A percentile compares a stretch with the other conserved stretches of the same genome.
Evolutionary conservation across 2,329 filamentous ascomycete genomes (phyloP).

Genomic region (Neopestalotiopsis clavispora): DNA sequence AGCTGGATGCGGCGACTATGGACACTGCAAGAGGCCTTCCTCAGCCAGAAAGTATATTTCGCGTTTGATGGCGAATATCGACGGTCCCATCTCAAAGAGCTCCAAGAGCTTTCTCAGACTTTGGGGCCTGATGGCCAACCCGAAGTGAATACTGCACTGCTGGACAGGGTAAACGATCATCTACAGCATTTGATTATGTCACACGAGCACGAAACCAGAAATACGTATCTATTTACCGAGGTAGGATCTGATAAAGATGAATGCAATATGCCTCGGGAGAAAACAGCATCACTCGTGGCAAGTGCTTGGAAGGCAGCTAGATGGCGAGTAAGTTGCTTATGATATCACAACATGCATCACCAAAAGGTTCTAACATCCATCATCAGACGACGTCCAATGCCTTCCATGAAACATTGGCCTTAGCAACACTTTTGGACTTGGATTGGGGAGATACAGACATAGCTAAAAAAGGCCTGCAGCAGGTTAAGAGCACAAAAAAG

Average conservation of each 20-base stretch:
- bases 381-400: background rate
- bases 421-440: conserved; percentile 10
- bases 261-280: background rate
- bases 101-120: background rate
- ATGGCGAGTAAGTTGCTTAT: conserved; percentile 11
- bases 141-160: background rate
- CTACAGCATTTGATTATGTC: background rate
- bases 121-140: background rate
- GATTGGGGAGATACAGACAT: background rate
- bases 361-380: background rate
- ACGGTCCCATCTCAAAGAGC: background rate
- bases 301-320: conserved; percentile 13
- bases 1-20: conserved; percentile 15
- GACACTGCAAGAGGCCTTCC: conserved; percentile 13
- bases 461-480: conserved; percentile 5
- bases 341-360: too few species aligned
- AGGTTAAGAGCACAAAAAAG: background rate
- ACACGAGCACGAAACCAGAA: background rate
- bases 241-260: background rate
- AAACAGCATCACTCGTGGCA: background rate
- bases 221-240: background rate
- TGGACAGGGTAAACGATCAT: background rate
- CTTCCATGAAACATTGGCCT: conserved; percentile 2
- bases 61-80: background rate
- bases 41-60: conserved; percentile 3